These are phyloP conservation scores for Rubus idaeus DNA, from an alignment of 306 rosid genomes.

Conservation along the genomic window DNA sequence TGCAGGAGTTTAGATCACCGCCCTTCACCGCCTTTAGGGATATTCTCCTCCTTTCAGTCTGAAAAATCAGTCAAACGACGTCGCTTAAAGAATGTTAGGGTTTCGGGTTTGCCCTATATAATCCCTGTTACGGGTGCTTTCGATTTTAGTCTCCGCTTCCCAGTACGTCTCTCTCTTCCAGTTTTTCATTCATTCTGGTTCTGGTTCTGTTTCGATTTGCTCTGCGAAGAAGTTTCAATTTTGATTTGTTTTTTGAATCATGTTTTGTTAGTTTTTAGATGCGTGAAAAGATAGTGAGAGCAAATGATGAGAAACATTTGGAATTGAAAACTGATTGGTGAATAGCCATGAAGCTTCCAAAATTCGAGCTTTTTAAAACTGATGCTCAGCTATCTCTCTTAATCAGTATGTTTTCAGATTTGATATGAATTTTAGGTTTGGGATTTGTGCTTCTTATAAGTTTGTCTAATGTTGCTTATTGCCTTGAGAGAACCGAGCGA, in stretches of 20 bases:
- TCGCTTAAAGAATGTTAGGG: background rate
- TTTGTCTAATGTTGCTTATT: background rate
- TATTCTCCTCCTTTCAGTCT: background rate
- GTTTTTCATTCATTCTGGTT: background rate
- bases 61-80: background rate
- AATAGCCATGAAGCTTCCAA: slow-evolving; percentile 25
- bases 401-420: background rate
- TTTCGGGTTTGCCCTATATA: background rate
- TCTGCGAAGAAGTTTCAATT: background rate
- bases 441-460: too few relatives aligned
- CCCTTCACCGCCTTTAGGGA: background rate
- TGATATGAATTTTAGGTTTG: background rate
- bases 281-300: background rate
- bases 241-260: background rate
- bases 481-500: slow-evolving; percentile 23
- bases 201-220: background rate
- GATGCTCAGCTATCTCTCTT: slow-evolving; percentile 11
- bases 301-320: slow-evolving; percentile 21
- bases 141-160: background rate
- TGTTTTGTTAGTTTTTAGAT: background rate
- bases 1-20: background rate
- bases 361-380: slow-evolving; percentile 25
- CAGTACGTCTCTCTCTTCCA: background rate
- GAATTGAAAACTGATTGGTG: slow-evolving; percentile 7
- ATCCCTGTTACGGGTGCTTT: too few relatives aligned